A percentile compares a stretch with the other conserved stretches of the same genome.
Conservation (phyloP, 2,329 filamentous ascomycete genomes). For the Xylariaceae sp. region DNA sequence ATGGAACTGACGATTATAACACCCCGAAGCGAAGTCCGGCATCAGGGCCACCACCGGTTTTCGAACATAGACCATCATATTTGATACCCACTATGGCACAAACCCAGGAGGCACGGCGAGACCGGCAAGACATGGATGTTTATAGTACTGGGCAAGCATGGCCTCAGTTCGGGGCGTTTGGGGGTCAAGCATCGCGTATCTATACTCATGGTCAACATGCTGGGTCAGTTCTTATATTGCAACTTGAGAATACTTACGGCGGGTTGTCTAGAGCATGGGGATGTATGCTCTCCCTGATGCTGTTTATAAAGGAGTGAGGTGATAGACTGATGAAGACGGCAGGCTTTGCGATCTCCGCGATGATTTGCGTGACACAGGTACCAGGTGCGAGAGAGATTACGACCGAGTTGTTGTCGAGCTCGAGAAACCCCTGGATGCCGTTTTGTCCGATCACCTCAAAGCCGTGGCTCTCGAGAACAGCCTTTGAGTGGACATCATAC, state of each 20-base stretch:
- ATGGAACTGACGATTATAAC: too few relatives aligned
- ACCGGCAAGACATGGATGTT: neutral
- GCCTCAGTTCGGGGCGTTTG: constrained; percentile 1
- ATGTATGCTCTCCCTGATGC: too few relatives aligned
- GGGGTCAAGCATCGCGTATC: neutral
- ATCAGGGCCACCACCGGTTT: neutral
- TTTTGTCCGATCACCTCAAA: neutral
- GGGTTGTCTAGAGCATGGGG: too few relatives aligned
- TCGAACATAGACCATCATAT: neutral
- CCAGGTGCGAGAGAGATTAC: neutral
- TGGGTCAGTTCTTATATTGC: too few relatives aligned
- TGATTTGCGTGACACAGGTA: neutral
- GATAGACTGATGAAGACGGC: constrained; percentile 1
- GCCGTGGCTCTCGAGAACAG: neutral
- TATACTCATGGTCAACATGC: too few relatives aligned
- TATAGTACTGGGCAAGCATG: constrained; percentile 4
- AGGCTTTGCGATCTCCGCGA: constrained; percentile 9
- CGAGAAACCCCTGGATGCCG: constrained; percentile 7
- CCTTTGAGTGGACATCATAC: neutral
- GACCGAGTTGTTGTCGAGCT: constrained; percentile 9
- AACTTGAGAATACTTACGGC: too few relatives aligned
- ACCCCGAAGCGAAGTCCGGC: too few relatives aligned
- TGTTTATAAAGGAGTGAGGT: too few relatives aligned
- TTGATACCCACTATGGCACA: neutral
- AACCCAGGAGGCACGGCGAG: too few relatives aligned